These are phyloP conservation scores for Euphrasia confusa DNA, from an alignment of 257 asterid genomes.

Conservation along the genomic window DNA sequence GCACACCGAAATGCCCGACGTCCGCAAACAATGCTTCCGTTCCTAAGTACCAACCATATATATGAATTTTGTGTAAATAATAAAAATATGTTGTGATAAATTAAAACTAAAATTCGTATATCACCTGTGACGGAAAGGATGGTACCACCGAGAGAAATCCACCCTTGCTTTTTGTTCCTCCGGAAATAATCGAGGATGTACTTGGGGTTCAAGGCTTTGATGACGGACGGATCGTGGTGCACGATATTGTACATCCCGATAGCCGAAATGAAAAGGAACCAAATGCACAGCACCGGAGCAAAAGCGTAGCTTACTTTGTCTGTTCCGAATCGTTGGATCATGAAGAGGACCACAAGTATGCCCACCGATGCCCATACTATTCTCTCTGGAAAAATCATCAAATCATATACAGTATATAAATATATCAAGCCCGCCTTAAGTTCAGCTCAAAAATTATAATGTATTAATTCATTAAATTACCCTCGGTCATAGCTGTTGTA, in stretches of 20 bases:
- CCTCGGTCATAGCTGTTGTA: no score
- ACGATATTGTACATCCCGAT: constrained; percentile 53
- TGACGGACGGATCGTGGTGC: constrained; percentile 36
- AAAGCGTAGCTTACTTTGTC: constrained; percentile 68
- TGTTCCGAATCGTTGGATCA: constrained; percentile 65
- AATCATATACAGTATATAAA: no score
- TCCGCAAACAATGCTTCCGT: constrained; percentile 88
- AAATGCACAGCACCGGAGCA: constrained; percentile 52
- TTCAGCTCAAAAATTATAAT: no score
- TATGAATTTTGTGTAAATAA: no score
- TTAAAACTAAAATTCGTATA: no score
- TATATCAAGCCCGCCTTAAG: no score
- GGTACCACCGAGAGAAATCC: constrained; percentile 70
- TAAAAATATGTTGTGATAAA: no score
- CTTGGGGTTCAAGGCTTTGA: constrained; percentile 56
- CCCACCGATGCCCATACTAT: constrained; percentile 45
- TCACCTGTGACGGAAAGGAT: constrained; percentile 64
- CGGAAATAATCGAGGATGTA: constrained; percentile 52
- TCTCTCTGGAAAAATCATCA: constrained; percentile 38
- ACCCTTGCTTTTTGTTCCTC: constrained; percentile 50
- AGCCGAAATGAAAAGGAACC: constrained; percentile 49
- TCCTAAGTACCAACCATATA: no score
- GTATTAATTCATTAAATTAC: background rate
- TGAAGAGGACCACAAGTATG: constrained; percentile 45
- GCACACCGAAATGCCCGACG: constrained; percentile 65